Evolutionary conservation across 371 early-diverging fungal genomes (phyloP).

Genomic region (Cokeromyces recurvatus): DNA sequence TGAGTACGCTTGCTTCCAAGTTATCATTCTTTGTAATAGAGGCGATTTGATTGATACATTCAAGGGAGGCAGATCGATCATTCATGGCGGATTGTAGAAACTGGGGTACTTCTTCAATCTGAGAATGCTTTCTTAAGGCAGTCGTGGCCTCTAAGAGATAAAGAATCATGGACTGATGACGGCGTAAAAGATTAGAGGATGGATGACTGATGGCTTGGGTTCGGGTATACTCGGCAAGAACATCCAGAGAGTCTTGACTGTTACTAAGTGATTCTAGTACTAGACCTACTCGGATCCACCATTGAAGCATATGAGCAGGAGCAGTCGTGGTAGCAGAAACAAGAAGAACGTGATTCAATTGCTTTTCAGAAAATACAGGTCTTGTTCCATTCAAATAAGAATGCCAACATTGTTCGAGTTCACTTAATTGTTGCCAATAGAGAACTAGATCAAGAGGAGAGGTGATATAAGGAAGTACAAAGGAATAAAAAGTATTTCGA

Average conservation of each 20-base stretch:
- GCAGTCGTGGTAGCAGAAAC: constrained; percentile 17
- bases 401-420: constrained; percentile 18
- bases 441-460: constrained; percentile 28
- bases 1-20: constrained; percentile 25
- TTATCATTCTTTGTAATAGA: constrained; percentile 8
- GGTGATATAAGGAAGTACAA: constrained; percentile 30
- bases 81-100: constrained; percentile 19
- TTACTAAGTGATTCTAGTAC: constrained; percentile 15
- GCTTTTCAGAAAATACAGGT: constrained; percentile 13
- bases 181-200: constrained; percentile 19
- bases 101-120: constrained; percentile 2
- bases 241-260: constrained; percentile 1
- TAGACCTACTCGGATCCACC: constrained; percentile 25
- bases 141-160: constrained; percentile 18
- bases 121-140: constrained; percentile 2
- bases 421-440: constrained; percentile 27
- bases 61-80: constrained; percentile 16
- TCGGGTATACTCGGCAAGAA: constrained; percentile 11
- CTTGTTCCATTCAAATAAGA: constrained; percentile 9
- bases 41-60: constrained; percentile 23
- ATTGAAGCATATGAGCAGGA: constrained; percentile 22
- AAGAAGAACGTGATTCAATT: constrained; percentile 2
- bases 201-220: constrained; percentile 8
- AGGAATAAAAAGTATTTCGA: constrained; percentile 26
- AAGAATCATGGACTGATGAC: constrained; percentile 18